Conservation (phyloP, 441 rosid species). For the Gossypium gossypioides region DNA sequence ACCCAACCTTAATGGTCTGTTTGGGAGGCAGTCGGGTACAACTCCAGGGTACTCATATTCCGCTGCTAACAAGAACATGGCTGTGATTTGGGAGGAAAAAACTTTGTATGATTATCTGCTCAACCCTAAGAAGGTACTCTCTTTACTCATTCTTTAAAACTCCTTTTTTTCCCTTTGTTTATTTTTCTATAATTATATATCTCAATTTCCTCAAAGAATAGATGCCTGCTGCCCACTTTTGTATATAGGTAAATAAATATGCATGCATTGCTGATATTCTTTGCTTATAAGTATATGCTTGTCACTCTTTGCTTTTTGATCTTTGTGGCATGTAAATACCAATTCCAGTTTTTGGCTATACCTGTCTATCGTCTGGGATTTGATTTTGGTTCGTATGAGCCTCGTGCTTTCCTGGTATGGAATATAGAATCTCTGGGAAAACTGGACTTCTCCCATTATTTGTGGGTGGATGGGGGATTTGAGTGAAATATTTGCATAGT, state of each 20-base stretch:
- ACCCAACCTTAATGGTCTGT: constrained; percentile 43
- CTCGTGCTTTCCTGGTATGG: too few relatives aligned
- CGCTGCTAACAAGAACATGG: constrained; percentile 56
- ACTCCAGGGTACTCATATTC: constrained; percentile 58
- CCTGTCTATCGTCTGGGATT: not conserved
- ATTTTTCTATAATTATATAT: not conserved
- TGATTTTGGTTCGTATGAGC: too few relatives aligned
- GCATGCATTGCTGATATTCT: not conserved
- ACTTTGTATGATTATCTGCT: constrained; percentile 55
- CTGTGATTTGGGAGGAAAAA: constrained; percentile 55
- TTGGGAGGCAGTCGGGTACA: constrained; percentile 52
- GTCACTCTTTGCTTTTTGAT: not conserved
- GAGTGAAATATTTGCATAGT: not conserved
- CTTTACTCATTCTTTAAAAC: not conserved
- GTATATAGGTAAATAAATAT: not conserved
- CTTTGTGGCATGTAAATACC: not conserved
- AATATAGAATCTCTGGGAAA: too few relatives aligned
- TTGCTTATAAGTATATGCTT: not conserved
- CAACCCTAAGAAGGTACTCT: constrained; percentile 51
- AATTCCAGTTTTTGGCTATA: not conserved
- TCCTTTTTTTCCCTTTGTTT: not conserved
- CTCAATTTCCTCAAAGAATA: not conserved
- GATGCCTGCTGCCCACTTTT: not conserved
- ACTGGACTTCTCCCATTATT: too few relatives aligned
- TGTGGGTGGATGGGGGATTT: too few relatives aligned